Conservation (phyloP, 495 filamentous ascomycete genomes). For the Staphylotrichum tortipilum region DNA sequence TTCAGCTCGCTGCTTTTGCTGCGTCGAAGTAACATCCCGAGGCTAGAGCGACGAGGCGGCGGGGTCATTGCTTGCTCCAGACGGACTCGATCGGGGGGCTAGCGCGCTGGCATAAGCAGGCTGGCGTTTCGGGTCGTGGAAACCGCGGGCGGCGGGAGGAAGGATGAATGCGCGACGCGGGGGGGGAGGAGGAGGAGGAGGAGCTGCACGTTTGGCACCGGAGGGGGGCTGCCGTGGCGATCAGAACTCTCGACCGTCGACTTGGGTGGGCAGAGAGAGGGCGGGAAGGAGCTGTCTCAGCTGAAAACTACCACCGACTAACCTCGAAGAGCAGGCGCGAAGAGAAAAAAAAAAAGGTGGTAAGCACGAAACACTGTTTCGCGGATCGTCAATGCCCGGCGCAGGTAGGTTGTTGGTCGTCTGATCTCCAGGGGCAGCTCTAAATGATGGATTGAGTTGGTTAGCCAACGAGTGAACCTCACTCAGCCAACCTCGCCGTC, state of each 20-base stretch:
- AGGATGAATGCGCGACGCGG: background rate
- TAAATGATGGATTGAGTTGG: no score
- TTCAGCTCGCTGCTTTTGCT: conserved; percentile 72
- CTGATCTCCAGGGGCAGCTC: no score
- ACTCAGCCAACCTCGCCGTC: no score
- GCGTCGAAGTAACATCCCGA: conserved; percentile 65
- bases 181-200: conserved; percentile 1
- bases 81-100: conserved; percentile 17
- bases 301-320: no score
- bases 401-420: no score
- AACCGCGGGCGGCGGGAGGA: conserved; percentile 7
- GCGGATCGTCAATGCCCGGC: background rate
- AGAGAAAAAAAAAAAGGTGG: background rate
- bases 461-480: no score
- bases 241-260: no score
- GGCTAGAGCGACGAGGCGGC: conserved; percentile 42
- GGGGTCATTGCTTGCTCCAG: conserved; percentile 35
- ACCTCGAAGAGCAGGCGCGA: background rate
- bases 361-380: conserved; percentile 15
- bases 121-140: conserved; percentile 8
- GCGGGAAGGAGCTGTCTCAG: no score
- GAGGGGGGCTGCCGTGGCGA: background rate
- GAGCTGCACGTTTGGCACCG: background rate
- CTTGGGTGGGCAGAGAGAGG: no score
- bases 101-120: conserved; percentile 14